Evolutionary conservation across 1,284 basidiomycete species (phyloP).

Genomic region (Fomitopsis palustris): DNA sequence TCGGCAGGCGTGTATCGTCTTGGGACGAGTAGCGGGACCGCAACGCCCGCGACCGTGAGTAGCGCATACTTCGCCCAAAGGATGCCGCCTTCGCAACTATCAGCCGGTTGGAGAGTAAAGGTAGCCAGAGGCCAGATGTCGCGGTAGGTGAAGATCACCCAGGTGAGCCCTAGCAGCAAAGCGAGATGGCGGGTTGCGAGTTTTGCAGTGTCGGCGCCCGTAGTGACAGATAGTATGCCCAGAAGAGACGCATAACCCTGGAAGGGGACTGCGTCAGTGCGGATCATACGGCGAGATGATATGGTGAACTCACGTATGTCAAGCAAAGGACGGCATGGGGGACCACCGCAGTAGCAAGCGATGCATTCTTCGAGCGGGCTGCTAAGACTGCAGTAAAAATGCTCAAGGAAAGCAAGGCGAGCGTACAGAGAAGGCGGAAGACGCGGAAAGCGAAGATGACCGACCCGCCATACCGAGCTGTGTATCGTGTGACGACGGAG

Average conservation of each 20-base stretch:
- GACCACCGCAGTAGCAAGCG: constrained; percentile 8
- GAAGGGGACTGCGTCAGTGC: constrained; percentile 31
- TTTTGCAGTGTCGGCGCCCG: not conserved
- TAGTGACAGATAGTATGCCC: constrained; percentile 12
- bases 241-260: constrained; percentile 20
- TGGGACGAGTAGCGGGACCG: constrained; percentile 46
- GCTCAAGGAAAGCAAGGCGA: constrained; percentile 23
- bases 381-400: constrained; percentile 12
- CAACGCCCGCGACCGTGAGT: constrained; percentile 36
- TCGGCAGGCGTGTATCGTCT: constrained; percentile 41
- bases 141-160: constrained; percentile 43
- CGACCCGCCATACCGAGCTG: constrained; percentile 19
- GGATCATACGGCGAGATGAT: constrained; percentile 24
- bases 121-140: constrained; percentile 50
- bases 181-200: constrained; percentile 12
- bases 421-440: constrained; percentile 19
- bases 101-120: constrained; percentile 35
- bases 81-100: constrained; percentile 33
- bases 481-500: constrained; percentile 15
- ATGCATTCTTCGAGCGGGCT: not conserved
- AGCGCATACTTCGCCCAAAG: constrained; percentile 37
- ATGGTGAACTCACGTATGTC: constrained; percentile 28
- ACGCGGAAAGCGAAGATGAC: constrained; percentile 24
- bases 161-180: constrained; percentile 36
- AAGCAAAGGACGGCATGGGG: constrained; percentile 29